Evolutionary conservation across 1,284 basidiomycete genomes (phyloP), one percentile per base, ranked within the genome.

Genomic region (Stereum hirsutum): DNA sequence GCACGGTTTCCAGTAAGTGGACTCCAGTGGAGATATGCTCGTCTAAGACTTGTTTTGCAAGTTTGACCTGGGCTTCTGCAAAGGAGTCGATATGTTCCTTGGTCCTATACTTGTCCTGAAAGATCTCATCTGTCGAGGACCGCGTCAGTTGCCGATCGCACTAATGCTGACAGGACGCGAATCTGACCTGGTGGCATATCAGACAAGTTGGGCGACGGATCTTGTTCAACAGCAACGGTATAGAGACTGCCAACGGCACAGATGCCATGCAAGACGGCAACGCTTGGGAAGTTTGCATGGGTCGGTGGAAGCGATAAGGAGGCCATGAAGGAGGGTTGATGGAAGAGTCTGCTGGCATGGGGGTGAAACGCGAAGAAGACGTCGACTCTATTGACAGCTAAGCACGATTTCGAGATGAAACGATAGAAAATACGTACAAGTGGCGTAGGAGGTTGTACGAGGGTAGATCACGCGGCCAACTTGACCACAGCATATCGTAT

Each of bases 341-440:
- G 81, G 50, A 89, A 72, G 30, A 88, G 60, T 28, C 76, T 74
- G 43, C 66, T 65, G 4, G 81, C 77, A 51, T 84, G 77, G 5
- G 81, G 81, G 49, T 85, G 81, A 51, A 76, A 85, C 4, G 70
- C 63, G 56, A 89, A 87, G 58, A 85, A 88, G 0, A 77, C 69
- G 30, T 84, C 80, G 32, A 83, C 75, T 33, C 83, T 86, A 50
- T 24, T 25, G 32, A 7, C 23, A 11, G 24, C n/a, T 24, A 3
- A 42, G 35, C 6, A 5, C 21, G 40, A 39, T 25, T 7, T 50
- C 43, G 38, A 27, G 14, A 38, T 11, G 17, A 17, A 15, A 26
- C 36, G 15, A 14, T 23, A 21, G 20, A 14, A 24, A 19, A 34
- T n/a, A 59, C 76, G 55, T 48, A 82, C 82, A 86, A 57, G 53